phyloP scores from a whole-genome alignment of 2,329 filamentous ascomycete genomes.

The Biscogniauxia marginata region DNA sequence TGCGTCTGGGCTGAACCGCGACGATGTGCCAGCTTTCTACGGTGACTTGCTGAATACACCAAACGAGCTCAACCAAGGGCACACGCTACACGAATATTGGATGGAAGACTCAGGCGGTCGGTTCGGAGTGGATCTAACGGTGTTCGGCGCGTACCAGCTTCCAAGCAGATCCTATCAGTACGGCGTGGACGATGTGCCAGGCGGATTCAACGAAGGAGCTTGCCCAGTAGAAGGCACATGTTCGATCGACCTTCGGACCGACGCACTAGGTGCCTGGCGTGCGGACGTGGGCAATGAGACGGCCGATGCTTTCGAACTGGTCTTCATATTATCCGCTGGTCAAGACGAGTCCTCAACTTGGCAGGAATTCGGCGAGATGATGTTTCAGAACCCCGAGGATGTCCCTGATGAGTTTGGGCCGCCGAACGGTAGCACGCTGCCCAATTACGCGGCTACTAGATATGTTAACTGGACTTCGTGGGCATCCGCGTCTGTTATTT shows the following conservation, averaged over 20 bases:
- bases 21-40: conserved; percentile 50
- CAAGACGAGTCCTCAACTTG: conserved; percentile 56
- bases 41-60: conserved; percentile 50
- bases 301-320: conserved; percentile 47
- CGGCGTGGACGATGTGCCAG: conserved; percentile 42
- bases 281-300: conserved; percentile 50
- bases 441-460: conserved; percentile 48
- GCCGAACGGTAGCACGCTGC: conserved; percentile 37
- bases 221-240: conserved; percentile 45
- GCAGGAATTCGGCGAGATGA: conserved; percentile 58
- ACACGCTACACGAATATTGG: conserved; percentile 57
- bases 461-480: conserved; percentile 55
- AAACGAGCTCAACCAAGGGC: conserved; percentile 46
- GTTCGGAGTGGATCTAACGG: conserved; percentile 52
- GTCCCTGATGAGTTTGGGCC: conserved; percentile 50
- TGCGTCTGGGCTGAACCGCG: conserved; percentile 40
- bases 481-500: conserved; percentile 49
- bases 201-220: conserved; percentile 45
- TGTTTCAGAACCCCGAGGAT: conserved; percentile 45
- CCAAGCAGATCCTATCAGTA: conserved; percentile 49
- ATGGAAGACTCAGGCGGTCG: conserved; percentile 54
- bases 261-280: conserved; percentile 49
- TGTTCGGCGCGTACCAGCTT: conserved; percentile 51
- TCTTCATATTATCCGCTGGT: conserved; percentile 53
- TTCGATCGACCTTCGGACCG: conserved; percentile 46